Conservation (phyloP, 179 eudicot genomes). For the Corrigiola litoralis region DNA sequence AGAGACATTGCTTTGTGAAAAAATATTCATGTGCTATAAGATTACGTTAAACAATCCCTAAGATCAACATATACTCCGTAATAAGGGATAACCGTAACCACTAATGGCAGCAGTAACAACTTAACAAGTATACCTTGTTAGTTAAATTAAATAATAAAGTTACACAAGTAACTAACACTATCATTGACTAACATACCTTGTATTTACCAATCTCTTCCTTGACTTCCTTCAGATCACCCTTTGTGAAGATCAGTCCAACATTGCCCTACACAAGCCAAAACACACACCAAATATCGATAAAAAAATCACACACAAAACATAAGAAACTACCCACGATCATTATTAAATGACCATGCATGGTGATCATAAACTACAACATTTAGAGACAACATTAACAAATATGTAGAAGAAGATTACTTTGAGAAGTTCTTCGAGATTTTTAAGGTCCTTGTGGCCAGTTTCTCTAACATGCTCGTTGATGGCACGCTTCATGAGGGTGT, state of each 20-base stretch:
- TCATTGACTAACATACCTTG: constrained; percentile 31
- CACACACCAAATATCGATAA: neutral
- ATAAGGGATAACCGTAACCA: too few species aligned
- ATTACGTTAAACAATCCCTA: too few species aligned
- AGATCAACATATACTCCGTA: too few species aligned
- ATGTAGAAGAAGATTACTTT: constrained; percentile 25
- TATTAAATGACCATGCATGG: too few species aligned
- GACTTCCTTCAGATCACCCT: constrained; percentile 72
- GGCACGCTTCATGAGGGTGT: constrained; percentile 70
- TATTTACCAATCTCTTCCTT: constrained; percentile 61
- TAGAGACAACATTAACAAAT: neutral
- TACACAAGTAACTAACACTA: too few species aligned
- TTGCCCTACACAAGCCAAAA: constrained; percentile 33
- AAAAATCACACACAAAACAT: neutral
- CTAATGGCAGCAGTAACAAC: too few species aligned
- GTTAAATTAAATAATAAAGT: neutral
- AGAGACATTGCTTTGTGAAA: too few species aligned
- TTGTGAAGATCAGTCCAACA: constrained; percentile 69
- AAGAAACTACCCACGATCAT: too few species aligned
- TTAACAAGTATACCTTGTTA: neutral
- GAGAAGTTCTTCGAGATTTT: constrained; percentile 45
- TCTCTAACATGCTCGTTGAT: constrained; percentile 41
- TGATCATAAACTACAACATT: neutral
- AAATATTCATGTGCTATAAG: too few species aligned
- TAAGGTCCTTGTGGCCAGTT: constrained; percentile 44